Evolutionary conservation across 352 stramenopile species (phyloP).

Genomic region (Globisporangium radiosum): DNA sequence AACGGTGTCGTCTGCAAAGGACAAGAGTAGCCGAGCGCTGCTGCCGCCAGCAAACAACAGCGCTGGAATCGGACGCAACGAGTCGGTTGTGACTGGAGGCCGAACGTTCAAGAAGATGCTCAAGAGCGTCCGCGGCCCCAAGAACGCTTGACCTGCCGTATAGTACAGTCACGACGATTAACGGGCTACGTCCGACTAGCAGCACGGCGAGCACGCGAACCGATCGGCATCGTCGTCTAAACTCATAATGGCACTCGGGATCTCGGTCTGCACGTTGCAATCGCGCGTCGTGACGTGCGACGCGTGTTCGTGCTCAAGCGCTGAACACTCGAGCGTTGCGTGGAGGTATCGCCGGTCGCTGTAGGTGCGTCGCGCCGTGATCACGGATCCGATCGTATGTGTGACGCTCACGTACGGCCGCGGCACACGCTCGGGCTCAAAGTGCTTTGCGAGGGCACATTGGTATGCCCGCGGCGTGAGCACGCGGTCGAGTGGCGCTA

Average conservation of each 20-base stretch:
- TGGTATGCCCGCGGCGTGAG: constrained; percentile 31
- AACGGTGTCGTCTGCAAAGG: constrained; percentile 13
- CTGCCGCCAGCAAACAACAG: not conserved
- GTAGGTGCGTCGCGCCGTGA: constrained; percentile 20
- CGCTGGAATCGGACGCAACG: not conserved
- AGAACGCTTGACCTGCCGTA: constrained; percentile 37
- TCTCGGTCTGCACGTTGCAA: constrained; percentile 14
- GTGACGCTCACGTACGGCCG: constrained; percentile 25
- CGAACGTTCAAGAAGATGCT: constrained; percentile 67
- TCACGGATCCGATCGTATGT: constrained; percentile 27
- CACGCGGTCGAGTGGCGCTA: constrained; percentile 12
- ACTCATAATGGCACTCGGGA: not conserved
- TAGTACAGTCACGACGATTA: not conserved
- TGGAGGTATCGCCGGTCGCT: constrained; percentile 18
- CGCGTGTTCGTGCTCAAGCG: not conserved
- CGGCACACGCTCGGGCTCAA: constrained; percentile 31
- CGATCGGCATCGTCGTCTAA: not conserved
- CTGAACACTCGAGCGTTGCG: constrained; percentile 9
- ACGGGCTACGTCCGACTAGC: not conserved
- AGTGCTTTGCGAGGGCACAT: constrained; percentile 22
- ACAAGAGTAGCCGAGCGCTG: constrained; percentile 14
- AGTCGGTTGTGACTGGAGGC: constrained; percentile 7
- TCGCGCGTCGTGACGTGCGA: not conserved
- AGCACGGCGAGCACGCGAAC: not conserved
- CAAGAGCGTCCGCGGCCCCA: constrained; percentile 63